phyloP scores from a whole-genome alignment of 371 early-diverging fungal genomes.

The Choanephora cucurbitarum region DNA sequence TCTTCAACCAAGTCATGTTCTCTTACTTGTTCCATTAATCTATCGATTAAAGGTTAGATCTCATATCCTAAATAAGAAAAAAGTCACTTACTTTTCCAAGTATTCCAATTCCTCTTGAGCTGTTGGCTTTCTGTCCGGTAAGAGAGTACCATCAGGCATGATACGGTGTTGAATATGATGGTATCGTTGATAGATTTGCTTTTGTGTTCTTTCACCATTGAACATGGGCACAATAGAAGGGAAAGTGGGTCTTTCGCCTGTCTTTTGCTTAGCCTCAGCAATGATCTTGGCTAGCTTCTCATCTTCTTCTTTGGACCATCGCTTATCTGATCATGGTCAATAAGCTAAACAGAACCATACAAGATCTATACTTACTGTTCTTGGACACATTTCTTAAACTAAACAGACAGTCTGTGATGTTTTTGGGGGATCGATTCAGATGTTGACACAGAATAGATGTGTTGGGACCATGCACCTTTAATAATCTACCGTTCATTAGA shows the following conservation, averaged over 20 bases:
- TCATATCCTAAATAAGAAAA: too few species aligned
- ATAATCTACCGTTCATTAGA: background rate
- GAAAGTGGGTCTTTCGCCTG: background rate
- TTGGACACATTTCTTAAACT: background rate
- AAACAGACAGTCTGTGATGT: slow-evolving; percentile 12
- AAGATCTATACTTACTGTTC: background rate
- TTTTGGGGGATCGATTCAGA: slow-evolving; percentile 13
- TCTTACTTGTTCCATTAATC: slow-evolving; percentile 16
- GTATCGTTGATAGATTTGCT: slow-evolving; percentile 13
- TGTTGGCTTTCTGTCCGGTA: slow-evolving; percentile 5
- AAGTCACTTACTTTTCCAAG: slow-evolving; percentile 14
- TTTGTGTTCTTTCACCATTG: slow-evolving; percentile 3
- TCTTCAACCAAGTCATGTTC: slow-evolving; percentile 16
- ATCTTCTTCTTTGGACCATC: slow-evolving; percentile 20
- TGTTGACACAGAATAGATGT: background rate
- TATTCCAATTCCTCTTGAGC: slow-evolving; percentile 13
- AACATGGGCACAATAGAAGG: background rate
- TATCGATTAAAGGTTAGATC: background rate
- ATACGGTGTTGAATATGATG: slow-evolving; percentile 13
- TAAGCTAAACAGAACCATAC: background rate
- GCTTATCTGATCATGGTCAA: background rate
- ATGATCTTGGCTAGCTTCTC: slow-evolving; percentile 1
- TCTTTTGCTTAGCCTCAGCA: background rate
- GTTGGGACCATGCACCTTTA: slow-evolving; percentile 13
- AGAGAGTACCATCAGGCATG: slow-evolving; percentile 16